These are phyloP conservation scores for Neopestalotiopsis clavispora DNA, from an alignment of 2,329 filamentous ascomycete genomes.

Conservation along the genomic window DNA sequence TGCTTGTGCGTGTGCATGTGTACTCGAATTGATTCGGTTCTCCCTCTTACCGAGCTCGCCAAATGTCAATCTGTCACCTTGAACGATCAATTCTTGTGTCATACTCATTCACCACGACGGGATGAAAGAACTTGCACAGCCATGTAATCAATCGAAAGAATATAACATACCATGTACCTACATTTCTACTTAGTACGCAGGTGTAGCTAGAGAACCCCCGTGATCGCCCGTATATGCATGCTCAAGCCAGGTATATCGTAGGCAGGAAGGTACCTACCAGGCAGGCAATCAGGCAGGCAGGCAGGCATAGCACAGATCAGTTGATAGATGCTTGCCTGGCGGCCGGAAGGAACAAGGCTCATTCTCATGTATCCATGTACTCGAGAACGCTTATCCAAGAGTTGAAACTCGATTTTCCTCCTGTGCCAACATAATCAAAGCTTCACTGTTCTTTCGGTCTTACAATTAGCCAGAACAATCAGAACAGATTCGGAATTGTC, in stretches of 20 bases:
- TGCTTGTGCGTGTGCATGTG: background rate
- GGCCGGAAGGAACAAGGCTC: background rate
- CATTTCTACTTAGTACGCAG: too few relatives aligned
- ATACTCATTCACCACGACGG: too few relatives aligned
- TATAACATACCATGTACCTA: too few relatives aligned
- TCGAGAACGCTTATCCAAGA: background rate
- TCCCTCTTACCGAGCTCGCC: background rate
- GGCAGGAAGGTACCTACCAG: background rate
- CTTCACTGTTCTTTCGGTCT: background rate
- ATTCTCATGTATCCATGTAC: background rate
- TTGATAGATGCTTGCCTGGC: background rate
- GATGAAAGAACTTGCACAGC: too few relatives aligned
- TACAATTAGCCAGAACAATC: background rate
- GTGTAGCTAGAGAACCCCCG: background rate
- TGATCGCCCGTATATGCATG: background rate
- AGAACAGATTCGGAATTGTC: background rate
- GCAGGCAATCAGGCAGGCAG: background rate
- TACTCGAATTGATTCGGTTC: background rate
- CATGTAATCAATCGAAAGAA: too few relatives aligned
- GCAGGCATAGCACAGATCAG: too few relatives aligned
- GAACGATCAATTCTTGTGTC: too few relatives aligned
- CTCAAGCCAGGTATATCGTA: background rate
- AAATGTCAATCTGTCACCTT: too few relatives aligned
- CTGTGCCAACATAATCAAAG: too few relatives aligned
- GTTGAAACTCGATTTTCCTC: too few relatives aligned